phyloP scores from a whole-genome alignment of 371 early-diverging fungal genomes.

The Gilbertella persicaria region DNA sequence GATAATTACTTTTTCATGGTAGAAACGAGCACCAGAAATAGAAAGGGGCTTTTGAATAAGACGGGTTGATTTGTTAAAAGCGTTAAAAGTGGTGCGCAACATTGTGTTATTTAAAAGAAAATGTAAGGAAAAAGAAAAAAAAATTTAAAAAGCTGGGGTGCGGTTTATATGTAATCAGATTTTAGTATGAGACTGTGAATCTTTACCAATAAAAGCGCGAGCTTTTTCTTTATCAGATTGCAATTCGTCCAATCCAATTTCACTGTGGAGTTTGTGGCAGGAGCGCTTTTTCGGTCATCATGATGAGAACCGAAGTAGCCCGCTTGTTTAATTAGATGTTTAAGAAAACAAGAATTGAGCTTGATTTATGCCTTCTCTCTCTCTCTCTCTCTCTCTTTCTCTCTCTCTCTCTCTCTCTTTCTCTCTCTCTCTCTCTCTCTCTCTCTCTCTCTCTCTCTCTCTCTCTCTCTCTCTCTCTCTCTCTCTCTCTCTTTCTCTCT shows the following conservation, averaged over 20 bases:
- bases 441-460: no score
- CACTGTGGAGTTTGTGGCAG: neutral
- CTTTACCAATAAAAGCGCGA: conserved; percentile 3
- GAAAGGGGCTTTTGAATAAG: conserved; percentile 35
- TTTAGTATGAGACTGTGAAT: conserved; percentile 5
- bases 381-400: no score
- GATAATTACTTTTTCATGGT: conserved; percentile 68
- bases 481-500: no score
- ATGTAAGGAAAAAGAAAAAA: conserved; percentile 11
- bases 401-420: no score
- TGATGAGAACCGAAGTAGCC: no score
- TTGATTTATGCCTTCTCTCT: no score
- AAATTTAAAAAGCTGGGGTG: conserved; percentile 22
- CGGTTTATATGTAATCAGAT: conserved; percentile 13
- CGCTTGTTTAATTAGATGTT: no score
- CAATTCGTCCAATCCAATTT: neutral
- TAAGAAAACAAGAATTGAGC: no score
- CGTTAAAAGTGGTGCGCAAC: conserved; percentile 31
- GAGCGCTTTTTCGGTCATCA: neutral
- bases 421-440: no score
- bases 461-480: no score
- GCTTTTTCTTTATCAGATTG: neutral
- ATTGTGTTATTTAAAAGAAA: conserved; percentile 16
- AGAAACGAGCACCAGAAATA: conserved; percentile 50
- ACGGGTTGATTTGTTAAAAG: conserved; percentile 23